Evolutionary conservation across 352 stramenopile species (phyloP).

Genomic region (Saprolegnia parasitica): DNA sequence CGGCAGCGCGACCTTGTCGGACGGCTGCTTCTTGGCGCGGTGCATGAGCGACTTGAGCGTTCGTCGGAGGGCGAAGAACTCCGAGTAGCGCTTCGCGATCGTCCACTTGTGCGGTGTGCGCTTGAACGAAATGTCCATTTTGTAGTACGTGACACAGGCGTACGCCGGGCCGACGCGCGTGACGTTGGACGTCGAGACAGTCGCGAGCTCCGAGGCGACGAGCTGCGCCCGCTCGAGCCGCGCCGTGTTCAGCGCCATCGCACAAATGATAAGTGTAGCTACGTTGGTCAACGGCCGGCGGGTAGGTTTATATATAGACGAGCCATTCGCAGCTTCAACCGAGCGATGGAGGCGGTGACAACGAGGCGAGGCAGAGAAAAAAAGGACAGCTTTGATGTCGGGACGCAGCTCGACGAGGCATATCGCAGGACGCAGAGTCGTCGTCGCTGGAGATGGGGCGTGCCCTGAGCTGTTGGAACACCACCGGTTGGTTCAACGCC

Average conservation of each 20-base stretch:
- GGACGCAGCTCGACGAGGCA: too few species aligned
- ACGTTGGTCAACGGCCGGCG: background rate
- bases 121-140: slow-evolving; percentile 85
- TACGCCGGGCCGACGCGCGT: slow-evolving; percentile 41
- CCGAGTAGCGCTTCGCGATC: slow-evolving; percentile 82
- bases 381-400: too few species aligned
- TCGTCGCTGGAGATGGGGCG: too few species aligned
- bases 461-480: background rate
- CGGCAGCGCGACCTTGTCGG: slow-evolving; percentile 33
- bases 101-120: slow-evolving; percentile 83
- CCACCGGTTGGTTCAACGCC: background rate
- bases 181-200: slow-evolving; percentile 45
- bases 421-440: too few species aligned
- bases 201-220: background rate
- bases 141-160: slow-evolving; percentile 69
- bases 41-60: slow-evolving; percentile 64
- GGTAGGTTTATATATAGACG: background rate
- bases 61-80: slow-evolving; percentile 69
- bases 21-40: slow-evolving; percentile 39
- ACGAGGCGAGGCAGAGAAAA: too few species aligned
- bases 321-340: too few species aligned
- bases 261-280: background rate
- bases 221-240: slow-evolving; percentile 19
- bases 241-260: background rate
- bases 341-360: too few species aligned